A percentile compares a stretch with the other conserved stretches of the same genome.
Conservation (phyloP, 495 filamentous ascomycete genomes). For the Xylaria venustula region DNA sequence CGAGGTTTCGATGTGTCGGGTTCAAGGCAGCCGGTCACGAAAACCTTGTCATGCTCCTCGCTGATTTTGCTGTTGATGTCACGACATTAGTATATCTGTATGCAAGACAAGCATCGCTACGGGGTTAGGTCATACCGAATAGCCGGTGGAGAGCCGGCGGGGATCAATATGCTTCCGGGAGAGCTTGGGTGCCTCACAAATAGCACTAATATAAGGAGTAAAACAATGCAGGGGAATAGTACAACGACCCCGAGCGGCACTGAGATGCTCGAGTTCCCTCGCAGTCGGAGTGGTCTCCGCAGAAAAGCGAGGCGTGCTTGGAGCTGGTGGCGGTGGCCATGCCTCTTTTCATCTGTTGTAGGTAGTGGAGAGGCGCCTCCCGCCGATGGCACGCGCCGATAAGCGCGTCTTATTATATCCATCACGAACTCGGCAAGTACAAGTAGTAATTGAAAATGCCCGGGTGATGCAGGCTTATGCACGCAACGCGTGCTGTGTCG, state of each 20-base stretch:
- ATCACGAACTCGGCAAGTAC: slow-evolving; percentile 32
- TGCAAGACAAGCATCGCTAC: background rate
- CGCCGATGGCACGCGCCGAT: slow-evolving; percentile 46
- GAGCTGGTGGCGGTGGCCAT: slow-evolving; percentile 34
- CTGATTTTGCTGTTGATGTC: slow-evolving; percentile 76
- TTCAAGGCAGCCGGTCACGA: slow-evolving; percentile 83
- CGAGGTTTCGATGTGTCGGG: slow-evolving; percentile 62
- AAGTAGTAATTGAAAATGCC: slow-evolving; percentile 4
- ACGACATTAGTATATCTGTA: background rate
- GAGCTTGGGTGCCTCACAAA: slow-evolving; percentile 87
- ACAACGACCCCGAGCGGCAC: slow-evolving; percentile 91
- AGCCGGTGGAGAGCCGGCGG: slow-evolving; percentile 82
- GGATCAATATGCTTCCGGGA: slow-evolving; percentile 79
- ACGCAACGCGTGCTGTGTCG: slow-evolving; percentile 5
- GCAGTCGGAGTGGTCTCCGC: slow-evolving; percentile 82
- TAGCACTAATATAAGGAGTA: slow-evolving; percentile 85
- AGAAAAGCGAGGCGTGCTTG: slow-evolving; percentile 73
- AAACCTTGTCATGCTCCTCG: slow-evolving; percentile 95
- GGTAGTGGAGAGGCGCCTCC: slow-evolving; percentile 39
- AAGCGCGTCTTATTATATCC: slow-evolving; percentile 55
- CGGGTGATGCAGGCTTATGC: slow-evolving; percentile 12
- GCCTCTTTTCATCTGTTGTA: slow-evolving; percentile 44
- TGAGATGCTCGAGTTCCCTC: slow-evolving; percentile 90
- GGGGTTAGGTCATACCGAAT: slow-evolving; percentile 67
- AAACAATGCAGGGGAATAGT: slow-evolving; percentile 87